Evolutionary conservation across 2,329 filamentous ascomycete species (phyloP), one percentile per base, ranked within the genome.

Genomic region (Ilyonectria robusta): DNA sequence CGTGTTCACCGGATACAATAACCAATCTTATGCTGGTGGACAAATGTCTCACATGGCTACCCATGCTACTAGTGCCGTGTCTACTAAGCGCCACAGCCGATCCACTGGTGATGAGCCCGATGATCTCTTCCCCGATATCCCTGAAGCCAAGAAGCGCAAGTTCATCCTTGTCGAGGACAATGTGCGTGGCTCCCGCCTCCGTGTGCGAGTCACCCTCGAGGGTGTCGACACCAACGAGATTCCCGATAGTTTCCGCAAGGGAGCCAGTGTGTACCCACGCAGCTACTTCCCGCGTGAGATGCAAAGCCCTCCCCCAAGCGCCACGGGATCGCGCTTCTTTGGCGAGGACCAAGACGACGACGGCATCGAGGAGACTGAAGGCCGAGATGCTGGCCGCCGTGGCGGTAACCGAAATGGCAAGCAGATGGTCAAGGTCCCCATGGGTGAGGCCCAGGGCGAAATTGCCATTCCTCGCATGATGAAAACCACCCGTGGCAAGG

Each of bases 121-220:
- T 17, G 90, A 91, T 55, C 88, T 98, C 50, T 98, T 98, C 80
- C 94, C 94, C 55, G 92, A 96, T 72, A 88, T 97, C 59, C 94
- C 95, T 1, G 94, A 96, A 76, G 91, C 92, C 59, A 97, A 97
- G 84, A 94, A 94, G 77, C 92, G 95, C 78, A 98, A 98, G 81
- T 98, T 98, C 81, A 97, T 98, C 73, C 89, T 98, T 10, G 94
- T 98, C 31, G 95, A 98, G 72, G 95, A 98, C 79, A 91, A 90
- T 59, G 92, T 94, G 69, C 92, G 94, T 40, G 92, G 92, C 59
- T 92, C 90, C 57, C 89, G 94, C 47, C 91, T 98, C 2, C 91
- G 95, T 17, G 95, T 98, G 51, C 92, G 95, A 68, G 95, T 98
- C 58, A 96, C 93, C 70, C 89, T 99, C n/a, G 94, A 98, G 77